Evolutionary conservation across 345 rosid genomes (phyloP).

Genomic region (Corchorus olitorius): DNA sequence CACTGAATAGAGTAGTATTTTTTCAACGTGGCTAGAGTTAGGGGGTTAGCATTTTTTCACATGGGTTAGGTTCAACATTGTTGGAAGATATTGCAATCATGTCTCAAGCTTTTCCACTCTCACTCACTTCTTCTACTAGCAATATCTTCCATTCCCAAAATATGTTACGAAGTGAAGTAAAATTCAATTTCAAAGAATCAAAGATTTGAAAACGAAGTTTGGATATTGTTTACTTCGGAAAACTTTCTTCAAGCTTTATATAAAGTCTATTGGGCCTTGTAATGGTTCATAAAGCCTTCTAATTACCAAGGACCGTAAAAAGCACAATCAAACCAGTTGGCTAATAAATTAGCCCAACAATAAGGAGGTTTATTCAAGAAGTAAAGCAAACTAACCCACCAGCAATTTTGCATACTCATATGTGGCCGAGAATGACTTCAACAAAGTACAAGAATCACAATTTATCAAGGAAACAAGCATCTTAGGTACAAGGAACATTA

Average conservation of each 20-base stretch:
- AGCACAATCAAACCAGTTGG: background rate
- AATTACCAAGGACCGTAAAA: background rate
- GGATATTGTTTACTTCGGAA: no score
- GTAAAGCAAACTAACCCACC: no score
- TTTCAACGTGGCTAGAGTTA: background rate
- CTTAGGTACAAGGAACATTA: conserved; percentile 24
- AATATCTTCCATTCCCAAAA: background rate
- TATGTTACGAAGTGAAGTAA: no score
- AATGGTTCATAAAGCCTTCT: no score
- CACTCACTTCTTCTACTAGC: no score
- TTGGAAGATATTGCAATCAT: no score
- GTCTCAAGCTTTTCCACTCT: no score
- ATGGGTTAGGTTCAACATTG: conserved; percentile 5
- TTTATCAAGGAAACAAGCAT: background rate
- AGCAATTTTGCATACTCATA: background rate
- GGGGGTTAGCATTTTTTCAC: conserved; percentile 4
- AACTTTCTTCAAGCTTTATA: no score
- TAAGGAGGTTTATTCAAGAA: no score
- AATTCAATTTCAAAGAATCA: no score
- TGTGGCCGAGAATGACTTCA: background rate
- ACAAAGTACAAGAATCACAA: background rate
- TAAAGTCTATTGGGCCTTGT: no score
- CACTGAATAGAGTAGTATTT: background rate
- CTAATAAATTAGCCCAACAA: background rate
- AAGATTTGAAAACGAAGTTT: no score